Evolutionary conservation across 2,329 filamentous ascomycete genomes (phyloP).

Genomic region (Xylaria sp.): DNA sequence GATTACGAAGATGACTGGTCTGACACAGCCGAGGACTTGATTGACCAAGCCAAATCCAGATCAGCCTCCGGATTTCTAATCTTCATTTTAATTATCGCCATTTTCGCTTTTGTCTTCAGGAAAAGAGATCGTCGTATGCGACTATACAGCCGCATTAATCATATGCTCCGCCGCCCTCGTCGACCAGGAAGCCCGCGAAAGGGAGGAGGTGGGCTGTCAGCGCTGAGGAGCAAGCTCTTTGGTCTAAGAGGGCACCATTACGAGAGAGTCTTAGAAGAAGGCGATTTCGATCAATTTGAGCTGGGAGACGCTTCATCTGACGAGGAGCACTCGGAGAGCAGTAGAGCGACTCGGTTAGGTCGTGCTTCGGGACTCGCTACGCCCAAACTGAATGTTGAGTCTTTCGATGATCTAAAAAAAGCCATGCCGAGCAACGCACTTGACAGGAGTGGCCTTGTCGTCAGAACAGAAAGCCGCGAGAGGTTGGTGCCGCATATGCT

Average conservation of each 20-base stretch:
- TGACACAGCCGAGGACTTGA: constrained; percentile 66
- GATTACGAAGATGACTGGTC: constrained; percentile 65
- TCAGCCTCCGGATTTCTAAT: constrained; percentile 79
- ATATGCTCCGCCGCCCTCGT: constrained; percentile 56
- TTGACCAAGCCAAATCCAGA: constrained; percentile 73
- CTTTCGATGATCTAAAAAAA: constrained; percentile 60
- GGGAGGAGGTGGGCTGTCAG: constrained; percentile 59
- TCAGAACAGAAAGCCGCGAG: constrained; percentile 88
- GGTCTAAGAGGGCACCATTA: constrained; percentile 70
- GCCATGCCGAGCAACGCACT: constrained; percentile 57
- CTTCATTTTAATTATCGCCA: constrained; percentile 77
- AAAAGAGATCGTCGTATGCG: constrained; percentile 79
- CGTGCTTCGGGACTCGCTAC: constrained; percentile 75
- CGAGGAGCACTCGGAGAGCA: constrained; percentile 72
- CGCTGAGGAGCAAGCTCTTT: constrained; percentile 72
- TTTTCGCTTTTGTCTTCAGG: constrained; percentile 78
- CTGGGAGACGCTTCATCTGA: constrained; percentile 74
- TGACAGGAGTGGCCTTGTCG: constrained; percentile 77
- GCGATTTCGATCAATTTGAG: constrained; percentile 79
- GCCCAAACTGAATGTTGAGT: constrained; percentile 67
- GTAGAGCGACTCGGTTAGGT: constrained; percentile 62
- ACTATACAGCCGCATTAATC: constrained; percentile 65
- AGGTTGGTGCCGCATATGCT: constrained; percentile 71
- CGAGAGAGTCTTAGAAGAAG: constrained; percentile 87
- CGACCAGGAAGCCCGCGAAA: constrained; percentile 61